phyloP scores from a whole-genome alignment of 2,329 filamentous ascomycete genomes.

The Metarhizium robertsii region DNA sequence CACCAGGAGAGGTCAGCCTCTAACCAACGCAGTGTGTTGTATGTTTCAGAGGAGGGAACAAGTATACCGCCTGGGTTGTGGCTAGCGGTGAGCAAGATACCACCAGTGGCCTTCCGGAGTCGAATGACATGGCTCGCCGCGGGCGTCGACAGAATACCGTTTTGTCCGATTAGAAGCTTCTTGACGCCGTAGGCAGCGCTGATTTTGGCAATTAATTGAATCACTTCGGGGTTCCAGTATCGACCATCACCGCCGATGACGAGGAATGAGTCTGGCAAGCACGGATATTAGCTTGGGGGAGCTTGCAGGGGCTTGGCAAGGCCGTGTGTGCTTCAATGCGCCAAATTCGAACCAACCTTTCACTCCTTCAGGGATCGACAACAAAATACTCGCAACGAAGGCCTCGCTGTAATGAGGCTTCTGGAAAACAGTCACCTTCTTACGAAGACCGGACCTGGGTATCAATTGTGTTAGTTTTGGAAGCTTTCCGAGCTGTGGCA shows the following conservation, averaged over 20 bases:
- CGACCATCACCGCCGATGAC: constrained; percentile 97
- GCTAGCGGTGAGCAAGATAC: constrained; percentile 91
- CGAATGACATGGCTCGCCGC: constrained; percentile 94
- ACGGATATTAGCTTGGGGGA: constrained; percentile 4
- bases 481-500: background rate
- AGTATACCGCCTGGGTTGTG: constrained; percentile 91
- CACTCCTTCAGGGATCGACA: constrained; percentile 91
- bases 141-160: constrained; percentile 93
- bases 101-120: constrained; percentile 88
- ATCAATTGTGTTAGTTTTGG: background rate
- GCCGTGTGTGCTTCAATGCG: background rate
- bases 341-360: constrained; percentile 46
- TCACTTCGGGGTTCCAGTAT: constrained; percentile 94
- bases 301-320: constrained; percentile 6
- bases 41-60: background rate
- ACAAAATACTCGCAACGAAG: constrained; percentile 86
- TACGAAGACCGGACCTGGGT: constrained; percentile 85
- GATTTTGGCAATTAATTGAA: constrained; percentile 96
- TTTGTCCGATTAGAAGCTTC: constrained; percentile 93
- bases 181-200: constrained; percentile 95
- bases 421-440: constrained; percentile 98
- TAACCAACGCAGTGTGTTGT: background rate
- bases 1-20: background rate
- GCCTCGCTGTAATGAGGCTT: constrained; percentile 91
- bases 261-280: constrained; percentile 59